Conservation (phyloP, 177 flowering plant species). For the Vitis hybrid region DNA sequence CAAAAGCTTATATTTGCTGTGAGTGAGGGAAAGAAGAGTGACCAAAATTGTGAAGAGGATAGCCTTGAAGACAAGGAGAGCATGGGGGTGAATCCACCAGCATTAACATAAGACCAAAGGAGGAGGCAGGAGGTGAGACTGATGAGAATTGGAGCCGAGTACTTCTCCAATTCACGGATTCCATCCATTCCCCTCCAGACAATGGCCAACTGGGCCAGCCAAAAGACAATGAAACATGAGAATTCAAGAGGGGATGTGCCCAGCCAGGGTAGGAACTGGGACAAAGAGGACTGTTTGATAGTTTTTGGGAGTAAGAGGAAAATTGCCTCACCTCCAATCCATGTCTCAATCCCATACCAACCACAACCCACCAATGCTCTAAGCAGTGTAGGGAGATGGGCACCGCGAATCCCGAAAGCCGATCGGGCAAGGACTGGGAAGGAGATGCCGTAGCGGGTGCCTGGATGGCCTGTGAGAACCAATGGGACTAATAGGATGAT, state of each 20-base stretch:
- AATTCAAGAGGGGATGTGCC: constrained; percentile 88
- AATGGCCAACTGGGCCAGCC: constrained; percentile 63
- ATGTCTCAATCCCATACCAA: constrained; percentile 92
- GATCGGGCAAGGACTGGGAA: constrained; percentile 86
- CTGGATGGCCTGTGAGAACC: constrained; percentile 78
- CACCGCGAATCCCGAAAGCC: constrained; percentile 75
- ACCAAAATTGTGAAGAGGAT: constrained; percentile 61
- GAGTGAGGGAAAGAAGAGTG: constrained; percentile 81
- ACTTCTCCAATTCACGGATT: constrained; percentile 74
- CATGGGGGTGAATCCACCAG: constrained; percentile 82
- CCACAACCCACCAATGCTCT: constrained; percentile 87
- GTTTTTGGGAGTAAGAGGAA: constrained; percentile 61
- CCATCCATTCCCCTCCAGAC: constrained; percentile 86
- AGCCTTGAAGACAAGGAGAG: constrained; percentile 61
- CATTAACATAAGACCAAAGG: constrained; percentile 76
- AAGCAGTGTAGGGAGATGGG: constrained; percentile 76
- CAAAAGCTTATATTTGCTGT: constrained; percentile 92
- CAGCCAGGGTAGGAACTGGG: constrained; percentile 54
- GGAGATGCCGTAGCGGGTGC: constrained; percentile 74
- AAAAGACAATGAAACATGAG: constrained; percentile 69
- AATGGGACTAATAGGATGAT: constrained; percentile 56
- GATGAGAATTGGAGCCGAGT: constrained; percentile 78
- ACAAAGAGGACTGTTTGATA: constrained; percentile 33
- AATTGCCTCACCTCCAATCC: constrained; percentile 93
- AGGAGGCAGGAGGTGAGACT: constrained; percentile 53